Conservation (phyloP, 1,284 basidiomycete genomes). For the Moesziomyces antarcticus region DNA sequence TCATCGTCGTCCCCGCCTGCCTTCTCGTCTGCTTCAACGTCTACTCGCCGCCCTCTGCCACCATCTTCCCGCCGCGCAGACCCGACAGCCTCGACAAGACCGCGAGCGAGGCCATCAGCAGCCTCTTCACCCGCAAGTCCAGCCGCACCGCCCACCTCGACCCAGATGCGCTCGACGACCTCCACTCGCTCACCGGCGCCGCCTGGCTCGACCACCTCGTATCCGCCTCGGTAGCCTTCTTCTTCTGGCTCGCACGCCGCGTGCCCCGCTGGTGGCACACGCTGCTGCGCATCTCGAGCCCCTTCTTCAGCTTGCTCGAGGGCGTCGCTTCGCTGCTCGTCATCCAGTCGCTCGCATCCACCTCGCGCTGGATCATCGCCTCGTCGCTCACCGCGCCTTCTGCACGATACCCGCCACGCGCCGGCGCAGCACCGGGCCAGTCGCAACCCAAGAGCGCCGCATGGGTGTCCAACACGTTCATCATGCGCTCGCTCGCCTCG, state of each 20-base stretch:
- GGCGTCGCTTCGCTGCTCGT: slow-evolving; percentile 65
- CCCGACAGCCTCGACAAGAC: slow-evolving; percentile 23
- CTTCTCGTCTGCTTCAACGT: slow-evolving; percentile 63
- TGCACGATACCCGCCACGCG: slow-evolving; percentile 78
- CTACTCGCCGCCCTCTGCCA: slow-evolving; percentile 59
- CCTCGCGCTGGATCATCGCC: slow-evolving; percentile 61
- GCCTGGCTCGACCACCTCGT: slow-evolving; percentile 21
- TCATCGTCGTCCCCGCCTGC: slow-evolving; percentile 61
- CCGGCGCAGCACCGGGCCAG: slow-evolving; percentile 61
- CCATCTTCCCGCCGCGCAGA: slow-evolving; percentile 38
- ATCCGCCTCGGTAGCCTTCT: slow-evolving; percentile 32
- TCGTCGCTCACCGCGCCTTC: slow-evolving; percentile 79
- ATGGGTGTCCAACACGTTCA: slow-evolving; percentile 37
- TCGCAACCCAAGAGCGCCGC: slow-evolving; percentile 17
- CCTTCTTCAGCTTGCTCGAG: slow-evolving; percentile 65
- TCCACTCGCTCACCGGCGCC: slow-evolving; percentile 29
- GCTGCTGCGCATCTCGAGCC: slow-evolving; percentile 58
- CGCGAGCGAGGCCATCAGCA: slow-evolving; percentile 31
- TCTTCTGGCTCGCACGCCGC: slow-evolving; percentile 52
- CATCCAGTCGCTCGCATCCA: slow-evolving; percentile 62
- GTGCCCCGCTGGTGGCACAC: slow-evolving; percentile 64
- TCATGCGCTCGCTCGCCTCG: slow-evolving; percentile 51
- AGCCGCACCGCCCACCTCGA: background rate
- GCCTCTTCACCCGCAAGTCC: slow-evolving; percentile 15
- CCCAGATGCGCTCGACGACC: slow-evolving; percentile 5